A percentile compares a stretch with the other conserved stretches of the same genome.
Evolutionary conservation across 352 stramenopile species (phyloP).

Genomic region (Phytopythium mirpurense): DNA sequence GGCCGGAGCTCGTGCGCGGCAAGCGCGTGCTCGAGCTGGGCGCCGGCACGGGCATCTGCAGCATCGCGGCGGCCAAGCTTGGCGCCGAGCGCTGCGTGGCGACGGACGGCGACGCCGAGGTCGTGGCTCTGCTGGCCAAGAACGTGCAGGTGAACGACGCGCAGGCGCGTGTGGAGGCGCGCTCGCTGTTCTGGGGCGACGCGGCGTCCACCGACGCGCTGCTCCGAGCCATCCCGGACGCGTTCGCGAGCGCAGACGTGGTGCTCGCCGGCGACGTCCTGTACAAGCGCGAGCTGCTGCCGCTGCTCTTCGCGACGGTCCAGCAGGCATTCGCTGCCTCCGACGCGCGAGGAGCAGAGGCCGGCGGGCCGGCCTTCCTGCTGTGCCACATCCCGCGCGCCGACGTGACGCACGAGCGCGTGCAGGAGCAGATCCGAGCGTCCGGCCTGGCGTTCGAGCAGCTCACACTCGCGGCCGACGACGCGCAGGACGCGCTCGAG

Average conservation of each 20-base stretch:
- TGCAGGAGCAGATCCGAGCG: conserved; percentile 35
- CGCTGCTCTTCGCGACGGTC: conserved; percentile 59
- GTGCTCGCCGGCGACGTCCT: conserved; percentile 72
- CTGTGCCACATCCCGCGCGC: conserved; percentile 73
- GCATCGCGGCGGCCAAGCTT: conserved; percentile 55
- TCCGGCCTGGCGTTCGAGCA: conserved; percentile 37
- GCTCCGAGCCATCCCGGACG: conserved; percentile 20
- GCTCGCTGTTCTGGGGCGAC: conserved; percentile 57
- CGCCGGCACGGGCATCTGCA: conserved; percentile 65
- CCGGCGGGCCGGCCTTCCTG: conserved; percentile 28
- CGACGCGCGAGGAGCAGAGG: neutral
- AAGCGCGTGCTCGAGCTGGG: conserved; percentile 64
- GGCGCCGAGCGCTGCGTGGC: conserved; percentile 40
- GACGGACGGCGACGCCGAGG: conserved; percentile 64
- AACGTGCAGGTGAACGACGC: conserved; percentile 42
- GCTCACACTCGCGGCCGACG: conserved; percentile 21
- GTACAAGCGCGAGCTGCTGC: conserved; percentile 68
- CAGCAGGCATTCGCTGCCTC: conserved; percentile 17
- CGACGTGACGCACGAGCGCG: conserved; percentile 55
- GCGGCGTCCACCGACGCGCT: conserved; percentile 28
- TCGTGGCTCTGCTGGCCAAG: conserved; percentile 39
- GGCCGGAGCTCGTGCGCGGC: conserved; percentile 35
- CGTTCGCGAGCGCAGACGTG: conserved; percentile 32
- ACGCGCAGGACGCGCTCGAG: conserved; percentile 14
- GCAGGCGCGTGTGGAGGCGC: conserved; percentile 17